These are phyloP conservation scores for Fusarium buxicola DNA, from an alignment of 2,329 filamentous ascomycete genomes.

Conservation along the genomic window DNA sequence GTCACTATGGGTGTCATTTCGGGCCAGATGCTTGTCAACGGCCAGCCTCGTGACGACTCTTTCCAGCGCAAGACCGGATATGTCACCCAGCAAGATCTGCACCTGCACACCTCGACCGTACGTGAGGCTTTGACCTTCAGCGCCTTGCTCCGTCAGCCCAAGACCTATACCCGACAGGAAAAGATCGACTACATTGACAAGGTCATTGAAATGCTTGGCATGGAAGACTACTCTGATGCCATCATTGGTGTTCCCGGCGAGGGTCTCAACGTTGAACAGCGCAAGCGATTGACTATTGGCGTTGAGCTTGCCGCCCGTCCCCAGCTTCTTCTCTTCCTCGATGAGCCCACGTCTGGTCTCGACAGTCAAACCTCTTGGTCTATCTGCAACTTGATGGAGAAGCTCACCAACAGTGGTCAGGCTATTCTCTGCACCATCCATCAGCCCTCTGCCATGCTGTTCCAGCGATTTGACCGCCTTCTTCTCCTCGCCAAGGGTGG, in stretches of 20 bases:
- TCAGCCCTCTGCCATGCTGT: conserved; percentile 22
- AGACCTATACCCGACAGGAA: conserved; percentile 71
- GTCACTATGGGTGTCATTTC: conserved; percentile 88
- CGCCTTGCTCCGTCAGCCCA: conserved; percentile 82
- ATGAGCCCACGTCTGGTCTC: conserved; percentile 69
- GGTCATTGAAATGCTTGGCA: conserved; percentile 70
- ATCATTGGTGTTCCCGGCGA: conserved; percentile 69
- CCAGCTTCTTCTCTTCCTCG: conserved; percentile 67
- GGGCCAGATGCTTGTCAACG: conserved; percentile 77
- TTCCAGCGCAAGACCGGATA: conserved; percentile 92
- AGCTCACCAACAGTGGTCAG: conserved; percentile 63
- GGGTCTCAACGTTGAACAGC: conserved; percentile 68
- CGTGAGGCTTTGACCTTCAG: conserved; percentile 86
- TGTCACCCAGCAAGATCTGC: conserved; percentile 90
- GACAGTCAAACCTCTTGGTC: conserved; percentile 70
- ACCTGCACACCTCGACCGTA: conserved; percentile 82
- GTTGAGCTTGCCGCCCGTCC: conserved; percentile 65
- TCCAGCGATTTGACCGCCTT: conserved; percentile 64
- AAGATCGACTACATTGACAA: conserved; percentile 86
- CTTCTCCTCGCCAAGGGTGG: conserved; percentile 54
- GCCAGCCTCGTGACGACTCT: conserved; percentile 73
- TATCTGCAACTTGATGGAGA: conserved; percentile 67
- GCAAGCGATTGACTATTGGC: conserved; percentile 69
- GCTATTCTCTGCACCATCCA: conserved; percentile 52
- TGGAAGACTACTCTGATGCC: conserved; percentile 71